phyloP scores from a whole-genome alignment of 2,329 filamentous ascomycete genomes.

The Boeremia exigua region DNA sequence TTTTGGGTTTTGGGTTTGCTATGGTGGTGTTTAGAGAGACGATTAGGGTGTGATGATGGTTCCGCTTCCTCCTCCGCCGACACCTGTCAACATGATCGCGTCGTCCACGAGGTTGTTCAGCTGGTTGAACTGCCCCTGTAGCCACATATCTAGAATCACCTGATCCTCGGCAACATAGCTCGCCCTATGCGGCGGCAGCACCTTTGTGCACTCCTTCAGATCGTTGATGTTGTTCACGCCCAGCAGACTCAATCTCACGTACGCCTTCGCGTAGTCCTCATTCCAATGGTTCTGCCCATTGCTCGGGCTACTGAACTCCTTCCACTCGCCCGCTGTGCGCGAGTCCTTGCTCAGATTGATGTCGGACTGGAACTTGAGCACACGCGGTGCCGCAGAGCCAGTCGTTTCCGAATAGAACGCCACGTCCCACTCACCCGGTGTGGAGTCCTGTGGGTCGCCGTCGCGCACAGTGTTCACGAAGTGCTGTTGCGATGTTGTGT shows the following conservation, averaged over 20 bases:
- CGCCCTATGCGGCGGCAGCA: slow-evolving; percentile 43
- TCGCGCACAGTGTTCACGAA: slow-evolving; percentile 28
- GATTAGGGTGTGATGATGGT: background rate
- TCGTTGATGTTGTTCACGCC: slow-evolving; percentile 62
- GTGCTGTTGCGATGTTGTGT: slow-evolving; percentile 40
- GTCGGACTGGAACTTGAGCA: slow-evolving; percentile 39
- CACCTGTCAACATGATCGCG: slow-evolving; percentile 41
- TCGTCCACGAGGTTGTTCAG: slow-evolving; percentile 44
- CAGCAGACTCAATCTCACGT: slow-evolving; percentile 52
- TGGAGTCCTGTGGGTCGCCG: slow-evolving; percentile 39
- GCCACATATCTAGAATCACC: slow-evolving; percentile 35
- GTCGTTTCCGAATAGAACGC: slow-evolving; percentile 41
- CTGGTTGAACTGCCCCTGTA: slow-evolving; percentile 42
- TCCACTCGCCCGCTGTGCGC: slow-evolving; percentile 34
- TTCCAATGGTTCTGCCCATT: slow-evolving; percentile 32
- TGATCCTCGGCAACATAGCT: slow-evolving; percentile 21
- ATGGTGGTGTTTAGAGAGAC: background rate
- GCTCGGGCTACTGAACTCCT: slow-evolving; percentile 9
- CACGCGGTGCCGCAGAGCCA: slow-evolving; percentile 22
- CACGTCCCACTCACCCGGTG: slow-evolving; percentile 42
- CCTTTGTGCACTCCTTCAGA: slow-evolving; percentile 63
- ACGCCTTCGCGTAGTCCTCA: slow-evolving; percentile 47
- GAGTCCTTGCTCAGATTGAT: slow-evolving; percentile 35
- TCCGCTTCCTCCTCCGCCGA: slow-evolving; percentile 19
- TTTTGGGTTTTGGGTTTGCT: too few relatives aligned